These are phyloP conservation scores for Microdochium nivale DNA, from an alignment of 2,329 filamentous ascomycete species.

Conservation along the genomic window DNA sequence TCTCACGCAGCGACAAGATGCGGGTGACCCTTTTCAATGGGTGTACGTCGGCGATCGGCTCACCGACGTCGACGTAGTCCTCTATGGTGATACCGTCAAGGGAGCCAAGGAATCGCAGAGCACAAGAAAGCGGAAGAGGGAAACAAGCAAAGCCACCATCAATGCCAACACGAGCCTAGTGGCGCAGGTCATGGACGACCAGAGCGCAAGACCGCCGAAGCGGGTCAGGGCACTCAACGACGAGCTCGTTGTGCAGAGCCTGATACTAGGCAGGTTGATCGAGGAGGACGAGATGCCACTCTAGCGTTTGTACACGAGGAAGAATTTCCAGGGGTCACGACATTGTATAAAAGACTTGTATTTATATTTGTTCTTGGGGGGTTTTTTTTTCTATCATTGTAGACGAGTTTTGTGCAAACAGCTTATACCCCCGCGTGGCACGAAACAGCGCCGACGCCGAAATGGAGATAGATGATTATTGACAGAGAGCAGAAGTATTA, in stretches of 20 bases:
- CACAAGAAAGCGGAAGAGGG: constrained; percentile 32
- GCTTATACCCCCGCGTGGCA: too few relatives aligned
- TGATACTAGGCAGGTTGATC: constrained; percentile 76
- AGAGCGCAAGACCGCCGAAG: constrained; percentile 29
- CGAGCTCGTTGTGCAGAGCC: constrained; percentile 84
- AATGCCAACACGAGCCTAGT: neutral
- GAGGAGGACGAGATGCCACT: constrained; percentile 44
- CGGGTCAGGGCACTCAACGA: constrained; percentile 64
- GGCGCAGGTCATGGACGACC: constrained; percentile 24
- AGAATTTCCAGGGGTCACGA: too few relatives aligned
- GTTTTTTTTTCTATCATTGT: too few relatives aligned
- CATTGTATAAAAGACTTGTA: too few relatives aligned
- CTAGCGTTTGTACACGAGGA: neutral
- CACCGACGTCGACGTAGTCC: constrained; percentile 40
- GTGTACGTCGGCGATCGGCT: constrained; percentile 64
- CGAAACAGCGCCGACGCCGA: too few relatives aligned
- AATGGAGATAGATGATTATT: too few relatives aligned
- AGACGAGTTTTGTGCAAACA: too few relatives aligned
- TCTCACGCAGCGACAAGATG: constrained; percentile 41
- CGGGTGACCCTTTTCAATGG: constrained; percentile 56
- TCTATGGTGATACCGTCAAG: constrained; percentile 27
- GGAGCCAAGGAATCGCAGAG: constrained; percentile 19
- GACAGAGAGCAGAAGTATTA: too few relatives aligned
- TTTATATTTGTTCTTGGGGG: too few relatives aligned
- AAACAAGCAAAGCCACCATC: neutral